These are phyloP conservation scores for Cicer arietinum DNA, from an alignment of 306 rosid species.

Conservation along the genomic window DNA sequence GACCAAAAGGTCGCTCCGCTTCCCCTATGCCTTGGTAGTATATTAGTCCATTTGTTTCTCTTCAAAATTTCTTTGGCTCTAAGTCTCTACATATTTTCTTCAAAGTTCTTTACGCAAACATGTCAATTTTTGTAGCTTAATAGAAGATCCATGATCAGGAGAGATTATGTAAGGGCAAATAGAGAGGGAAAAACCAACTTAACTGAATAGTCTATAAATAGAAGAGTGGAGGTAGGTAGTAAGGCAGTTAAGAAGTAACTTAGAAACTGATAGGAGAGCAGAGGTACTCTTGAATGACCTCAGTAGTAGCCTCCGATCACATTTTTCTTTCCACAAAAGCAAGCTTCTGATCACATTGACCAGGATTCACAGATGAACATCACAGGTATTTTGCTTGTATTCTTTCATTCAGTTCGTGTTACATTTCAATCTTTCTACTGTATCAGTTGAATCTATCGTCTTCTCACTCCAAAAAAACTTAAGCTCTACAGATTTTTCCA, in stretches of 20 bases:
- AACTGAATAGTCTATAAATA: background rate
- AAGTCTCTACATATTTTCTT: background rate
- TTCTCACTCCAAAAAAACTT: background rate
- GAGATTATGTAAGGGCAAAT: background rate
- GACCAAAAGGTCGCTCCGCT: background rate
- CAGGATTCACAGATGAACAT: background rate
- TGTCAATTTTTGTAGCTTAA: background rate
- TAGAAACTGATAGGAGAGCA: background rate
- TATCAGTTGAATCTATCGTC: background rate
- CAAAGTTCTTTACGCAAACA: background rate
- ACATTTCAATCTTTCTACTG: background rate
- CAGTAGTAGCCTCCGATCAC: background rate
- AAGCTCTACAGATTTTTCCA: background rate
- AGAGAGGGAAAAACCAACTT: background rate
- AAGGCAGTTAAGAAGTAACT: background rate
- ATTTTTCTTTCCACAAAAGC: background rate
- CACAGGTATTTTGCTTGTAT: background rate
- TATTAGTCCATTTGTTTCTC: slow-evolving; percentile 5
- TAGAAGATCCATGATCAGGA: background rate
- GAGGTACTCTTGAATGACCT: slow-evolving; percentile 1
- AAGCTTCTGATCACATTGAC: background rate
- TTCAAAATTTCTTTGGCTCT: slow-evolving; percentile 16
- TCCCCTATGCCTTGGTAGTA: background rate
- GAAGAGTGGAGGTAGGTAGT: background rate
- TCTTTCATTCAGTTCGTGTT: background rate